Base-by-base conservation (phyloP, 768 basidiomycete species). In the Pulveroboletus sp. region DNA sequence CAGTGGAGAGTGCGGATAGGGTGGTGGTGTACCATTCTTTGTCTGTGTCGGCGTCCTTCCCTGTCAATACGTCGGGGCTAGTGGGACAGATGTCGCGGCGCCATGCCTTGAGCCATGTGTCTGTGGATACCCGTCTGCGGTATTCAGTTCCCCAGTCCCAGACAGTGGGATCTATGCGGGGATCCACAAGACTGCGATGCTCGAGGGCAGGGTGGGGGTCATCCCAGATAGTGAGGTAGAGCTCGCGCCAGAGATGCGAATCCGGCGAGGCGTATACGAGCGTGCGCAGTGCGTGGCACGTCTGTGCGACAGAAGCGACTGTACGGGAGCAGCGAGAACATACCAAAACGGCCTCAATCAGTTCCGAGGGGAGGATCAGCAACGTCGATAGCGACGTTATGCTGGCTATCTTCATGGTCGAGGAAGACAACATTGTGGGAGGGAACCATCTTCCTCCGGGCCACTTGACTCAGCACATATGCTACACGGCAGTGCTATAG, bases 181-280 rank as follows among this genome's bases (percentile, higher is more conserved):
- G 61, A 26, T 64, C 63, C 7, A 70, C 17, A 15, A 57, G 55
- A 5, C 57, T 52, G 14, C 64, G 44, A 14, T 70, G 61, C 27
- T 54, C 49, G 27, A 67, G 54, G 7, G 69, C 69, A 10, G 61
- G 57, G 30, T 76, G 64, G 0, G 79, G 79, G 48, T 80, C 77
- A 49, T 80, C 79, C 60, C 78, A 81, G 2, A 64, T 67, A 1
- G 69, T 60, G 21, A 80, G 69, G 57, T 75, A 81, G 30, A 79
- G 64, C 33, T 71, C 68, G 24, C 76, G 62, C 80, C 79, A 81
- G 27, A 79, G 61, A 54, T 74, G 68, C 27, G 68, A 56, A 51
- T 73, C 65, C 0, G 61, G 51, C 0, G 67, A 61, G 9, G 47
- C 43, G 47, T 74, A 69, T 12, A 78, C 64, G 26, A 78, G 64